Conservation (phyloP, 108 stramenopile species). For the Pseudonitzschia multiseries region DNA sequence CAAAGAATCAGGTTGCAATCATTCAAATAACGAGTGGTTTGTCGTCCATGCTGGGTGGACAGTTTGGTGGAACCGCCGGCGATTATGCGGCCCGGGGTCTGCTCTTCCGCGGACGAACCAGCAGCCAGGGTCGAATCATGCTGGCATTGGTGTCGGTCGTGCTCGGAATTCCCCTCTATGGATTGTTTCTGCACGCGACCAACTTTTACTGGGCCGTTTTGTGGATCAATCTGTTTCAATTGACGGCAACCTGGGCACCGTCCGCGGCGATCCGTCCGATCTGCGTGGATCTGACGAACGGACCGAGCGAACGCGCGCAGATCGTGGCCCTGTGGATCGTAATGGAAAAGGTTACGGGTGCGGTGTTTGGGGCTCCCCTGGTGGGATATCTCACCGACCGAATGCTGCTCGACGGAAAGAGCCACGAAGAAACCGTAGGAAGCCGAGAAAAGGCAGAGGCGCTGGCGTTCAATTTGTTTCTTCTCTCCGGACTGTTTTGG, state of each 20-base stretch:
- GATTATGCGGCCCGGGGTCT: constrained; percentile 36
- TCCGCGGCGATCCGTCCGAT: constrained; percentile 55
- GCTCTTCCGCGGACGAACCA: neutral
- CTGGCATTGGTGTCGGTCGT: constrained; percentile 40
- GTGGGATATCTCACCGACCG: constrained; percentile 48
- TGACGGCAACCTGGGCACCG: constrained; percentile 41
- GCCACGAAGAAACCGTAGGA: constrained; percentile 2
- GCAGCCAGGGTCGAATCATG: constrained; percentile 35
- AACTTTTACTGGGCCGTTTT: constrained; percentile 30
- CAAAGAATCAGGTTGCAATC: constrained; percentile 48
- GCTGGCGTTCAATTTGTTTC: constrained; percentile 42
- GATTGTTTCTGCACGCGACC: constrained; percentile 44
- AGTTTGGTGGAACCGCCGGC: constrained; percentile 47
- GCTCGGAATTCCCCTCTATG: constrained; percentile 47
- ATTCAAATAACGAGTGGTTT: constrained; percentile 43
- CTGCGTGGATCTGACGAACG: constrained; percentile 46
- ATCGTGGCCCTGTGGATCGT: constrained; percentile 56
- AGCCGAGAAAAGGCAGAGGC: constrained; percentile 37
- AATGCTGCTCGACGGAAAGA: constrained; percentile 22
- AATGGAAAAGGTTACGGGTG: constrained; percentile 48
- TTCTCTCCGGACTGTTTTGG: constrained; percentile 51
- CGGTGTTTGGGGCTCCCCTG: constrained; percentile 53
- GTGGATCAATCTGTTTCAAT: constrained; percentile 45
- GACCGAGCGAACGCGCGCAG: constrained; percentile 53
- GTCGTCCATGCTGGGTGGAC: constrained; percentile 34